Evolutionary conservation across 2,329 filamentous ascomycete species (phyloP).

Genomic region (Aspergillus sp.): DNA sequence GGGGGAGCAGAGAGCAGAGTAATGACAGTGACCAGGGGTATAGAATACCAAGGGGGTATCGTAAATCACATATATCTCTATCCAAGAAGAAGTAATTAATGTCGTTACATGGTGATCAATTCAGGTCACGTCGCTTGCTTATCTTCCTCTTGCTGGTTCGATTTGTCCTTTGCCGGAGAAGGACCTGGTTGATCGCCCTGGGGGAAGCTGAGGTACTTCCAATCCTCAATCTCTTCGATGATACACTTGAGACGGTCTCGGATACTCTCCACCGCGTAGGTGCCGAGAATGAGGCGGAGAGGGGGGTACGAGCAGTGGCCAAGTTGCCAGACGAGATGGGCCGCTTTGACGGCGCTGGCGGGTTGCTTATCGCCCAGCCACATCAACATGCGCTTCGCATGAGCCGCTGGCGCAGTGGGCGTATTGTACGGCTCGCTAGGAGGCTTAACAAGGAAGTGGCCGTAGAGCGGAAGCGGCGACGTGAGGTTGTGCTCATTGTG

Average conservation of each 20-base stretch:
- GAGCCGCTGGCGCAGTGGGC: slow-evolving; percentile 76
- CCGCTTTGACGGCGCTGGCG: slow-evolving; percentile 87
- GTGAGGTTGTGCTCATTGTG: slow-evolving; percentile 30
- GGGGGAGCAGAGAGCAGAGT: too few species aligned
- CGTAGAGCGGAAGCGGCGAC: slow-evolving; percentile 71
- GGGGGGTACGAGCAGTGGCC: slow-evolving; percentile 95
- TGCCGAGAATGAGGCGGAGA: slow-evolving; percentile 78
- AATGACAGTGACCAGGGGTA: too few species aligned
- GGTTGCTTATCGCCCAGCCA: slow-evolving; percentile 93
- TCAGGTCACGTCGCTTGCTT: slow-evolving; percentile 1
- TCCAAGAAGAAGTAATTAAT: not conserved
- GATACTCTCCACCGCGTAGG: slow-evolving; percentile 94
- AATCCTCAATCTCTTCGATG: slow-evolving; percentile 92
- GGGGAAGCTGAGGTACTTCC: slow-evolving; percentile 79
- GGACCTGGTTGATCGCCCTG: slow-evolving; percentile 30
- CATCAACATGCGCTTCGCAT: slow-evolving; percentile 86
- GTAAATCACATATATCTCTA: not conserved
- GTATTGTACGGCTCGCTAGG: slow-evolving; percentile 77
- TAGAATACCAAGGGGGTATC: too few species aligned
- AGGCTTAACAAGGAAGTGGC: slow-evolving; percentile 87
- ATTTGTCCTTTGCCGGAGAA: slow-evolving; percentile 5
- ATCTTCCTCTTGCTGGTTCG: not conserved
- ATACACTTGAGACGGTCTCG: slow-evolving; percentile 83
- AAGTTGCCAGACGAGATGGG: slow-evolving; percentile 90
- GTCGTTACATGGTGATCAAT: not conserved